These are phyloP conservation scores for Helianthus tuberosus DNA, from an alignment of 129 eudicot species.

Conservation along the genomic window DNA sequence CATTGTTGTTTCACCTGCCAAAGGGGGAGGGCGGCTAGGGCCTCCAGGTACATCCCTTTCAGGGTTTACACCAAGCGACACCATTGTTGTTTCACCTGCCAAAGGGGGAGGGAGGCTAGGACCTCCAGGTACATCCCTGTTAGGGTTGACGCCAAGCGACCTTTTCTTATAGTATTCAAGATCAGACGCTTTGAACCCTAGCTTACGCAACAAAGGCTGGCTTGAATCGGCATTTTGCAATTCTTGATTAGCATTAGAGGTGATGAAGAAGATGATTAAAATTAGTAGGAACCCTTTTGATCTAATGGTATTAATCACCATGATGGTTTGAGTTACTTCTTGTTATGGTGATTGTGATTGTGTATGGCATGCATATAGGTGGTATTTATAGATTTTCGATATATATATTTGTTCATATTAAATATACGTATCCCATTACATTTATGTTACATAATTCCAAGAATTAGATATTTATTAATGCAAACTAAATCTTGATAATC, in stretches of 20 bases:
- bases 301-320: constrained; percentile 26
- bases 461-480: too few species aligned
- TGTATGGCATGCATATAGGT: constrained; percentile 27
- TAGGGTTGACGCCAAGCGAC: constrained; percentile 27
- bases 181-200: constrained; percentile 34
- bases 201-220: constrained; percentile 35
- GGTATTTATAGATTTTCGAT: constrained; percentile 29
- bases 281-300: constrained; percentile 24
- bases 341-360: constrained; percentile 6
- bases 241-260: constrained; percentile 23
- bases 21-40: constrained; percentile 37
- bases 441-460: too few species aligned
- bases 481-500: too few species aligned
- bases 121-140: constrained; percentile 41
- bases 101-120: constrained; percentile 37
- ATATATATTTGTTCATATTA: not conserved
- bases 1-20: not conserved
- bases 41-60: constrained; percentile 40
- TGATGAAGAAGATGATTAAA: constrained; percentile 17
- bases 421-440: not conserved
- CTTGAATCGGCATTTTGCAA: constrained; percentile 19
- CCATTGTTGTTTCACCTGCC: not conserved
- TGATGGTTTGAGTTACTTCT: constrained; percentile 14
- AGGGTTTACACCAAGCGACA: constrained; percentile 23
- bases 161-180: constrained; percentile 41